These are phyloP conservation scores for Cladosporium sp. DNA, from an alignment of 2,329 filamentous ascomycete species.

Conservation along the genomic window DNA sequence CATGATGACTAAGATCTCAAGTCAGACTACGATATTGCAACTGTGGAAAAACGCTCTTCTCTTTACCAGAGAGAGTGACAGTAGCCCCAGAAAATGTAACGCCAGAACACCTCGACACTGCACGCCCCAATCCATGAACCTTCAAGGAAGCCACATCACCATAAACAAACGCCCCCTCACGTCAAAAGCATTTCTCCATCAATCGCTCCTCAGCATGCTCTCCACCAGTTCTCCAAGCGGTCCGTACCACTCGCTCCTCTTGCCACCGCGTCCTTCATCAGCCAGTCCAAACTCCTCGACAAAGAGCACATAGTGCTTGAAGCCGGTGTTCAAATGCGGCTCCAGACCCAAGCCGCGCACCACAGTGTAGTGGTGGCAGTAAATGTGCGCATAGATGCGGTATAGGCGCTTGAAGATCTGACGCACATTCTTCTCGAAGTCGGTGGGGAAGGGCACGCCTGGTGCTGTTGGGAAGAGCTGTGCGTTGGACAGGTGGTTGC, in stretches of 20 bases:
- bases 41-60: not conserved
- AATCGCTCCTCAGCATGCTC: conserved; percentile 95
- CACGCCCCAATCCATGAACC: not conserved
- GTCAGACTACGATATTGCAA: not conserved
- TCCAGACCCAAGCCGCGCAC: conserved; percentile 93
- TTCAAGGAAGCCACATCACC: not conserved
- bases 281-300: conserved; percentile 94
- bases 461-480: conserved; percentile 70
- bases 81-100: not conserved
- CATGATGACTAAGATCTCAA: not conserved
- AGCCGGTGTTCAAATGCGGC: conserved; percentile 96
- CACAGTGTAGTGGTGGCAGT: conserved; percentile 97
- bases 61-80: not conserved
- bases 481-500: conserved; percentile 93
- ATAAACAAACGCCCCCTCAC: not conserved
- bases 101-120: not conserved
- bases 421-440: conserved; percentile 88
- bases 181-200: conserved; percentile 27
- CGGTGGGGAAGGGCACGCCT: conserved; percentile 90
- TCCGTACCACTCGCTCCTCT: conserved; percentile 81
- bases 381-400: conserved; percentile 94
- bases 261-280: conserved; percentile 66
- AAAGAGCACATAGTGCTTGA: conserved; percentile 99
- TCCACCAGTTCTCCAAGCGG: conserved; percentile 93
- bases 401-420: conserved; percentile 99